Percentiles rank a stretch among this genome's conserved stretches.
Conservation (phyloP, 257 asterid species). For the Ilex asprella region DNA sequence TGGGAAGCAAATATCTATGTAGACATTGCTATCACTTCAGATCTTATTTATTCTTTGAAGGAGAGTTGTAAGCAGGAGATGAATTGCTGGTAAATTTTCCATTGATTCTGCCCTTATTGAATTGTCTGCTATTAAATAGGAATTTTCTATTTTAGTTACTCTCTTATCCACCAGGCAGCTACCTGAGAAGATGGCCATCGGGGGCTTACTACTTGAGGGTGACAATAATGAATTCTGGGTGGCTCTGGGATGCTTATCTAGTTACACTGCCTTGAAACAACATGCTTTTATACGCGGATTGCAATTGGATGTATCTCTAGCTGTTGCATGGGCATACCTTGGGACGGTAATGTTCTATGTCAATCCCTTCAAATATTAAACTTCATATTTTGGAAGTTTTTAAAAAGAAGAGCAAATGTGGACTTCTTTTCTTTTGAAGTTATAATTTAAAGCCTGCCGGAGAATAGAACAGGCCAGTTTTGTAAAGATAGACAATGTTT, state of each 20-base stretch:
- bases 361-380: constrained; percentile 3
- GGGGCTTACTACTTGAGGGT: constrained; percentile 79
- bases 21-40: constrained; percentile 76
- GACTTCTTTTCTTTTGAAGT: no score
- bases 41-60: constrained; percentile 46
- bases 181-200: constrained; percentile 94
- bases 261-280: constrained; percentile 55
- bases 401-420: background rate
- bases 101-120: constrained; percentile 6
- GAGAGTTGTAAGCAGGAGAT: constrained; percentile 39
- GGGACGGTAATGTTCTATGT: constrained; percentile 63
- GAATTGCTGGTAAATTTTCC: constrained; percentile 45
- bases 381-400: constrained; percentile 3
- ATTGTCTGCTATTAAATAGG: constrained; percentile 13
- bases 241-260: constrained; percentile 81
- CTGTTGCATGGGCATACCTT: constrained; percentile 94
- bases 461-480: no score
- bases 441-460: no score
- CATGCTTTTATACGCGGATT: constrained; percentile 89
- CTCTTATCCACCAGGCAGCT: constrained; percentile 51
- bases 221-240: constrained; percentile 89
- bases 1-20: constrained; percentile 82
- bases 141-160: constrained; percentile 23
- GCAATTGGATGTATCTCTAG: constrained; percentile 82
- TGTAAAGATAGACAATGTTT: no score